Evolutionary conservation across 176 grass and related monocot genomes (phyloP).

Genomic region (Phragmites australis): DNA sequence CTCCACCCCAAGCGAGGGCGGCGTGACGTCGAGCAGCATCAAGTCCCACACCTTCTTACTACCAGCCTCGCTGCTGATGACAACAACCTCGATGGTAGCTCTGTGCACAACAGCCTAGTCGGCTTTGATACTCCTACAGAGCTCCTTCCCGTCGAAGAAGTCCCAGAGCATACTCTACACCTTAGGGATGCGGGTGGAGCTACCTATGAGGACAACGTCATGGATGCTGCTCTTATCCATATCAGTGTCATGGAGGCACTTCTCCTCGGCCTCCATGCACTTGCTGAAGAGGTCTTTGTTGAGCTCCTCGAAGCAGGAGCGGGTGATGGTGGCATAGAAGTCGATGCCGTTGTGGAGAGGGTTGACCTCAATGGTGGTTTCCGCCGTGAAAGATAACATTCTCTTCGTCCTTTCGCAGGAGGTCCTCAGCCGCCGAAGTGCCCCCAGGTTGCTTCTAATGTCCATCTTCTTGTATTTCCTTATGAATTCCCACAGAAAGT

Average conservation of each 20-base stretch:
- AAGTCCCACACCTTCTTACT: conserved; percentile 13
- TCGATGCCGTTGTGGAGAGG: conserved; percentile 37
- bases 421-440: conserved; percentile 30
- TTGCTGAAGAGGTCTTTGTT: conserved; percentile 46
- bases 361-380: conserved; percentile 52
- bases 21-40: conserved; percentile 43
- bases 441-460: conserved; percentile 45
- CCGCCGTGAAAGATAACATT: conserved; percentile 38
- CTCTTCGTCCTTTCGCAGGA: conserved; percentile 64
- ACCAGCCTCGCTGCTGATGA: conserved; percentile 16
- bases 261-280: conserved; percentile 47
- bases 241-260: conserved; percentile 47
- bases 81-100: conserved; percentile 42
- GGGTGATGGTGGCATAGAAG: conserved; percentile 38
- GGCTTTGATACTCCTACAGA: conserved; percentile 49
- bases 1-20: conserved; percentile 43
- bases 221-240: conserved; percentile 44
- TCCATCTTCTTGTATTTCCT: conserved; percentile 45
- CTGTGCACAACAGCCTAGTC: conserved; percentile 58
- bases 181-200: conserved; percentile 56
- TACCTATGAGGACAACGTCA: conserved; percentile 51
- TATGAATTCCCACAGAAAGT: conserved; percentile 44
- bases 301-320: conserved; percentile 50
- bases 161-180: conserved; percentile 46
- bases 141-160: conserved; percentile 53